Evolutionary conservation across 495 filamentous ascomycete genomes (phyloP), one percentile per base, ranked within the genome.

Genomic region (Aspergillus sclerotiicarbonarius): DNA sequence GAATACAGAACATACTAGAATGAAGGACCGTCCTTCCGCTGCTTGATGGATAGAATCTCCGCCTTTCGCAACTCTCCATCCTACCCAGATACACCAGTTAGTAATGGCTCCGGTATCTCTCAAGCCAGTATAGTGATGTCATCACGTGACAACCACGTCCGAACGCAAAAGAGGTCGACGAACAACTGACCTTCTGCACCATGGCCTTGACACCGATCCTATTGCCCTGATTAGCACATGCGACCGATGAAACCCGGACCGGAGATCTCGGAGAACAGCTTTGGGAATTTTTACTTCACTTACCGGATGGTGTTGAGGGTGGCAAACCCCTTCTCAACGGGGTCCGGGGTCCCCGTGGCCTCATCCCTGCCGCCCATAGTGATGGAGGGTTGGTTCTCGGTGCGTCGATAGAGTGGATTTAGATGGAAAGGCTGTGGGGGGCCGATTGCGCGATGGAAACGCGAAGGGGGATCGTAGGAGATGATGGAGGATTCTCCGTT

Each of bases 11-110:
- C 76, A 52, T 76, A 83, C 81, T 96, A 97, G 68, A 91, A 96
- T 54, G 88, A 87, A 49, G 87, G 86, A 5, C 89, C 85, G 61
- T 89, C 90, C 64, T 94, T 93, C 8, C 89, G 86, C 50, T 89
- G 88, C 64, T 87, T 83, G 44, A 97, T 93, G 25, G 89, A 90
- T 12, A 98, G 73, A 56, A 98, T 97, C 71, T 97, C 94, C 51
- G 94, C 94, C 75, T 90, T 91, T 51, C 94, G 86, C 54, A 87
- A 78, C 69, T 92, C 86, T 47, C 90, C 91, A 72, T 96, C 90
- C 87, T 90, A 63, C 4, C 57, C 47, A 52, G 45, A 57, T 33
- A 65, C 29, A 64, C 60, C 61, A 62, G 54, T 50, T 30, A 64
- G 41, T 33, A 12, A 41, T 41, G 1, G 37, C 5, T 1, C 13